Evolutionary conservation across 352 stramenopile genomes (phyloP).

Genomic region (Halophytophthora polymorphica): DNA sequence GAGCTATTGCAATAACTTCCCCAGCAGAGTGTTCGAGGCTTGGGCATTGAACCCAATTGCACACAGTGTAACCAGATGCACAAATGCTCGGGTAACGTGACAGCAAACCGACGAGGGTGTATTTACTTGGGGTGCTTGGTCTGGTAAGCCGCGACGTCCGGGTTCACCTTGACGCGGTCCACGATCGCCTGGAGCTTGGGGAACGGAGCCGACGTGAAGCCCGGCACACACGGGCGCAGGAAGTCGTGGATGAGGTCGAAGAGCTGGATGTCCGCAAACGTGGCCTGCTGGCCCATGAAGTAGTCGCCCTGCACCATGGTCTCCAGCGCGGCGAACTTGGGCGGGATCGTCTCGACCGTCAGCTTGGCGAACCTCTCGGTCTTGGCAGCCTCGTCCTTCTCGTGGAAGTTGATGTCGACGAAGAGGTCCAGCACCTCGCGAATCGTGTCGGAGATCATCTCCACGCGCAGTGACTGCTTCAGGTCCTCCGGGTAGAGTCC

Average conservation of each 20-base stretch:
- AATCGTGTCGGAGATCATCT: constrained; percentile 41
- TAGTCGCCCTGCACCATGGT: constrained; percentile 29
- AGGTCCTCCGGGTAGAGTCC: constrained; percentile 46
- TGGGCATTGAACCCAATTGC: too few relatives aligned
- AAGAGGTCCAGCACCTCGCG: constrained; percentile 21
- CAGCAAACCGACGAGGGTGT: background rate
- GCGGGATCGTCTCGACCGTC: constrained; percentile 20
- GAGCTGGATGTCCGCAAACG: constrained; percentile 37
- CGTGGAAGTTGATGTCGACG: constrained; percentile 29
- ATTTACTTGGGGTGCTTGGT: constrained; percentile 18
- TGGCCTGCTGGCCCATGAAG: constrained; percentile 33
- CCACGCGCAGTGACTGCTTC: constrained; percentile 34
- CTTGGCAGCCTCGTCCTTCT: constrained; percentile 31
- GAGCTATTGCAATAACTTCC: too few relatives aligned
- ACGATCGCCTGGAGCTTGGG: constrained; percentile 35
- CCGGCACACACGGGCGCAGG: constrained; percentile 18
- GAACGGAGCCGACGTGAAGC: constrained; percentile 26
- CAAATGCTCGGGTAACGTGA: background rate
- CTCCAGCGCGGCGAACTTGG: constrained; percentile 22
- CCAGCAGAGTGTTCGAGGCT: too few relatives aligned
- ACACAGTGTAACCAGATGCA: too few relatives aligned
- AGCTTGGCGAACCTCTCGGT: constrained; percentile 35
- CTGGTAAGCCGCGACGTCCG: constrained; percentile 31
- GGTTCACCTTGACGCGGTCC: constrained; percentile 29
- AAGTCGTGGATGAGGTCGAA: constrained; percentile 41